These are phyloP conservation scores for Solanum commersonii DNA, from an alignment of 257 asterid genomes.

Conservation along the genomic window DNA sequence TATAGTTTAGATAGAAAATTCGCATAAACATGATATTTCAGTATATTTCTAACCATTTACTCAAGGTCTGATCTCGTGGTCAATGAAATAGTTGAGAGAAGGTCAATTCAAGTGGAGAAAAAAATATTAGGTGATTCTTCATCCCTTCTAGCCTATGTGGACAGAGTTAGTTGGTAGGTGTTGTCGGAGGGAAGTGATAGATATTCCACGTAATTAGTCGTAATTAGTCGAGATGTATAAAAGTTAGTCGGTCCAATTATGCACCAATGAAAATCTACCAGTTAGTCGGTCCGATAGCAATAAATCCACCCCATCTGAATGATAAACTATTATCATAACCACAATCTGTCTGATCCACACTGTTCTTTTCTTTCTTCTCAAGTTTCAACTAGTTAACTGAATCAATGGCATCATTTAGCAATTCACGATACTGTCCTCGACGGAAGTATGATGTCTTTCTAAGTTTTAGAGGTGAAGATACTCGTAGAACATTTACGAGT, in stretches of 20 bases:
- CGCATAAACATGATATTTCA: too few species aligned
- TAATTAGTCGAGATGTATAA: background rate
- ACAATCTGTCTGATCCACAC: background rate
- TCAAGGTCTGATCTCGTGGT: too few species aligned
- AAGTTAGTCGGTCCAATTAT: background rate
- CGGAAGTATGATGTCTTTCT: background rate
- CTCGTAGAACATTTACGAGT: background rate
- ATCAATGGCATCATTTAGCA: background rate
- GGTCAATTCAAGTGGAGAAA: accelerated
- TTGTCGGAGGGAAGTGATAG: background rate
- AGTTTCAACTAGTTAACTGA: background rate
- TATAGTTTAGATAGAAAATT: too few species aligned
- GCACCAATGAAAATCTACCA: background rate
- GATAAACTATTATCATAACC: background rate
- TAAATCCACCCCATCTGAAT: background rate
- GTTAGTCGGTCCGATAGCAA: background rate
- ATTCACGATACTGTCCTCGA: too few species aligned
- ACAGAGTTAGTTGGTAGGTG: background rate
- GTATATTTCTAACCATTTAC: background rate
- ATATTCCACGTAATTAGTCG: too few species aligned
- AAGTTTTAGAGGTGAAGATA: background rate
- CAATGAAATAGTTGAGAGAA: accelerated
- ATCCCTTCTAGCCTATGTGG: too few species aligned
- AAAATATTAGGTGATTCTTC: background rate
- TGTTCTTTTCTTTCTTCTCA: background rate